Conservation (phyloP, 2,329 filamentous ascomycete species). For the Neophaeococcomyces aloes region DNA sequence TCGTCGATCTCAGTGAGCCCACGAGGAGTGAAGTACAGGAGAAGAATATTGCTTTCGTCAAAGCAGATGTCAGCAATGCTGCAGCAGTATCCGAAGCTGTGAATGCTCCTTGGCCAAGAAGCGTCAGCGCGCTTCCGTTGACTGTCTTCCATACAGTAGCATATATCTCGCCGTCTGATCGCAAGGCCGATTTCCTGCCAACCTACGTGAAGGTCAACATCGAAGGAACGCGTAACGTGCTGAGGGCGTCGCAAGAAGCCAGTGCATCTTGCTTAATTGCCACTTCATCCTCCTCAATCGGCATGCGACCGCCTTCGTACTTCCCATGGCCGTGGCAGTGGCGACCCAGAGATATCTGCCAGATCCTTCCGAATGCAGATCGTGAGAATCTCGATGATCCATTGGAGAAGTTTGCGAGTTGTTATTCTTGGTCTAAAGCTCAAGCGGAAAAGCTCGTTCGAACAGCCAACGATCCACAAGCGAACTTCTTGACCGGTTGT, state of each 20-base stretch:
- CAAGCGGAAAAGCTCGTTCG: slow-evolving; percentile 44
- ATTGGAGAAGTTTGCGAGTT: slow-evolving; percentile 30
- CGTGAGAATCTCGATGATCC: slow-evolving; percentile 29
- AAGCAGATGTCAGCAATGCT: slow-evolving; percentile 42
- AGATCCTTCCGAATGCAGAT: slow-evolving; percentile 36
- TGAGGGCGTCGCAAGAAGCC: slow-evolving; percentile 37
- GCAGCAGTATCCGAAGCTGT: slow-evolving; percentile 39
- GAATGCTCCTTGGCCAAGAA: slow-evolving; percentile 36
- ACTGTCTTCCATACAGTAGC: slow-evolving; percentile 51
- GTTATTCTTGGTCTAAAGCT: slow-evolving; percentile 44
- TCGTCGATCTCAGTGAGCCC: slow-evolving; percentile 42
- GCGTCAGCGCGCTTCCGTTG: slow-evolving; percentile 36
- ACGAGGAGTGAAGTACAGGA: slow-evolving; percentile 33
- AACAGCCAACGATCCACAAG: slow-evolving; percentile 29
- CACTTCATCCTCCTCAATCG: slow-evolving; percentile 44
- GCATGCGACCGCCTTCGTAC: slow-evolving; percentile 33
- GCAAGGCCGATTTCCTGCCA: slow-evolving; percentile 36
- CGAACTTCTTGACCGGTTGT: slow-evolving; percentile 42
- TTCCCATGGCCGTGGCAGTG: slow-evolving; percentile 37
- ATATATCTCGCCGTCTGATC: slow-evolving; percentile 43
- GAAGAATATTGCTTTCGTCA: slow-evolving; percentile 34
- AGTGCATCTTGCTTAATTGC: slow-evolving; percentile 43
- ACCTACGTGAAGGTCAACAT: slow-evolving; percentile 42
- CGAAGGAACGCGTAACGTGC: slow-evolving; percentile 39
- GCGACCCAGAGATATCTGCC: slow-evolving; percentile 33